Evolutionary conservation across 768 basidiomycete species (phyloP).

Genomic region (Guyanaporus albipodus): DNA sequence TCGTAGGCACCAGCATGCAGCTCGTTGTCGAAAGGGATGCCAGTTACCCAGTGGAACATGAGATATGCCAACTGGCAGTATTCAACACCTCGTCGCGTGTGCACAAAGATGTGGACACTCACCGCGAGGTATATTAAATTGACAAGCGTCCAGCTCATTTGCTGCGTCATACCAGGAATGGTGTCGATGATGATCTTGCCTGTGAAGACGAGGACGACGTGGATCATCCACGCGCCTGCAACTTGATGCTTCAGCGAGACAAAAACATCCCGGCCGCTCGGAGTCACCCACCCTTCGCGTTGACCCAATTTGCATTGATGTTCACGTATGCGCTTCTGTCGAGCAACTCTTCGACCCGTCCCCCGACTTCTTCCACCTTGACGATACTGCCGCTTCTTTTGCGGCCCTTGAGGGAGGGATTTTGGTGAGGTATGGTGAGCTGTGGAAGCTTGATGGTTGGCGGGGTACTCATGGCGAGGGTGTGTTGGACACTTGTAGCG

Average conservation of each 20-base stretch:
- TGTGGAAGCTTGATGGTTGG: constrained; percentile 54
- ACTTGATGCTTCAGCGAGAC: constrained; percentile 3
- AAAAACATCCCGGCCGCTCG: constrained; percentile 4
- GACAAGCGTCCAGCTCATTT: constrained; percentile 93
- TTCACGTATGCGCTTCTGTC: constrained; percentile 81
- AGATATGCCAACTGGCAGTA: constrained; percentile 78
- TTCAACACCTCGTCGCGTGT: constrained; percentile 3
- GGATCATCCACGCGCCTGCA: constrained; percentile 95
- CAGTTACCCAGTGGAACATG: constrained; percentile 98
- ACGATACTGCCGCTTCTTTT: constrained; percentile 71
- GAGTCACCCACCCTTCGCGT: constrained; percentile 66
- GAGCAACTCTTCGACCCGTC: constrained; percentile 66
- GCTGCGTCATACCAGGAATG: constrained; percentile 89
- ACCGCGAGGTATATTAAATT: constrained; percentile 90
- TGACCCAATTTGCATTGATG: constrained; percentile 91
- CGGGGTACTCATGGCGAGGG: constrained; percentile 44
- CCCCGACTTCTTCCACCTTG: constrained; percentile 81
- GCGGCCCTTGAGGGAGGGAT: constrained; percentile 39
- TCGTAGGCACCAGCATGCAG: constrained; percentile 93
- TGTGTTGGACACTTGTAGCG: no score
- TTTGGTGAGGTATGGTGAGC: constrained; percentile 32
- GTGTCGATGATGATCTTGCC: constrained; percentile 94
- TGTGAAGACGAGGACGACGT: constrained; percentile 84
- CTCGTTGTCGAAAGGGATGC: constrained; percentile 89
- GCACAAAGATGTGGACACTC: constrained; percentile 26